Evolutionary conservation across 2,329 filamentous ascomycete genomes (phyloP), one percentile per base, ranked within the genome.

Genomic region (Penicillium decumbens): DNA sequence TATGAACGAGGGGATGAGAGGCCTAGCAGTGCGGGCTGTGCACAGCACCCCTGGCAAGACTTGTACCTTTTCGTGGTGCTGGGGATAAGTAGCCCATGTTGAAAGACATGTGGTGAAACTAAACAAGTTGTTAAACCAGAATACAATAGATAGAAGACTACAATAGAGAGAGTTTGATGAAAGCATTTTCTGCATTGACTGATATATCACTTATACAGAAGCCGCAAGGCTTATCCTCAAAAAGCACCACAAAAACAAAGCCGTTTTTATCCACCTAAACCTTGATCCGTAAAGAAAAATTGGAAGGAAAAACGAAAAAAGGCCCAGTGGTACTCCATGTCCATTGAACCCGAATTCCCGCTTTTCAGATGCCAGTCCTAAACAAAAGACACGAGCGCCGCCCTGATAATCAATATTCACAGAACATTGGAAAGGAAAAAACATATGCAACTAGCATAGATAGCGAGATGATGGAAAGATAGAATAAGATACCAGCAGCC

Each of bases 401-500:
- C 51, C 59, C 51, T 3, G 44, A 30, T 48, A 47, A 48, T 27
- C 45, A 24, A 58, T 59, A 61, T 61, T 60, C 53, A 60, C 58
- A 60, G n/a, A 56, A 54, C 48, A 43, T 43, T 40, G 13, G 37
- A 29, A 43, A 25, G 25, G n/a, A 46, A 29, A 10, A 12, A 49
- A 44, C 45, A 50, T 45, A 60, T 56, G 57, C 44, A 48, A 52
- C 49, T 27, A 46, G 52, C 54, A 53, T 58, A 40, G 40, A 44
- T 41, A 40, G 32, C 43, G 45, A 35, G 29, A 43, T 47, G 44
- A 47, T 28, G 28, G 28, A 46, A 47, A 39, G 39, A 30, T 44
- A 15, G 27, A 47, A 48, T 40, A 48, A 46, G 38, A 53, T 47
- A 50, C 28, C 47, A 29, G 23, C 15, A 39, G 35, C 35, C 23